Evolutionary conservation across 1,284 basidiomycete genomes (phyloP).

Genomic region (Heimioporus punctisporus): DNA sequence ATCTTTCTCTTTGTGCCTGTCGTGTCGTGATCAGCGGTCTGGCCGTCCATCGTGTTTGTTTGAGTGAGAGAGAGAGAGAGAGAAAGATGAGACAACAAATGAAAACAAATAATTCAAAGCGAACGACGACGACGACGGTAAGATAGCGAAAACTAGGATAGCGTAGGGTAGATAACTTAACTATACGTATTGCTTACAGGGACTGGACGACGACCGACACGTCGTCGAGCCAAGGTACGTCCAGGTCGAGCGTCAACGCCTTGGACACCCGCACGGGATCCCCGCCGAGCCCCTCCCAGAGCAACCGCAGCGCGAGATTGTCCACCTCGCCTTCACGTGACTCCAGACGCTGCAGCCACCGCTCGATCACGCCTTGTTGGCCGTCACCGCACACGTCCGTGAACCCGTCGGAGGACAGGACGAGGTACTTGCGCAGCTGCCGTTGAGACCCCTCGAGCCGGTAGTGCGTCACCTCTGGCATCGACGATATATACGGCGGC

Average conservation of each 20-base stretch:
- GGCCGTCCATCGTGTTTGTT: too few species aligned
- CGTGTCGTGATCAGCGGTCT: constrained; percentile 4
- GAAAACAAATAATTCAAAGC: too few species aligned
- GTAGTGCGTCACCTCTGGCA: constrained; percentile 62
- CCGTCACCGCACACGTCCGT: constrained; percentile 57
- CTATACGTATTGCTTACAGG: constrained; percentile 34
- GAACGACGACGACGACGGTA: too few species aligned
- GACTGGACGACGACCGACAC: constrained; percentile 68
- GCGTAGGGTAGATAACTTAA: too few species aligned
- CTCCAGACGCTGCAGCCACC: constrained; percentile 40
- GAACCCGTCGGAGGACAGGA: constrained; percentile 70
- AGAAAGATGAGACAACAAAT: too few species aligned
- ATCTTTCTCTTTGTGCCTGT: constrained; percentile 20
- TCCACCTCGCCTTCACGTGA: constrained; percentile 10
- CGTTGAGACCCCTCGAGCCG: constrained; percentile 37
- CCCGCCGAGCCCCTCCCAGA: constrained; percentile 62
- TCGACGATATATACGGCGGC: constrained; percentile 69
- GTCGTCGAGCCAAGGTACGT: constrained; percentile 70
- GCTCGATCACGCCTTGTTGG: constrained; percentile 45
- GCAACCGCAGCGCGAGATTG: constrained; percentile 49
- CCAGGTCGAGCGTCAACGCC: constrained; percentile 67
- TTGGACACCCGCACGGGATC: constrained; percentile 56
- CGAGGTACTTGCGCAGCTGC: constrained; percentile 47
- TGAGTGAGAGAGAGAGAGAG: too few species aligned
- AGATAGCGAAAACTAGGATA: too few species aligned